These are phyloP conservation scores for Gossypium turneri DNA, from an alignment of 345 rosid genomes.

Conservation along the genomic window DNA sequence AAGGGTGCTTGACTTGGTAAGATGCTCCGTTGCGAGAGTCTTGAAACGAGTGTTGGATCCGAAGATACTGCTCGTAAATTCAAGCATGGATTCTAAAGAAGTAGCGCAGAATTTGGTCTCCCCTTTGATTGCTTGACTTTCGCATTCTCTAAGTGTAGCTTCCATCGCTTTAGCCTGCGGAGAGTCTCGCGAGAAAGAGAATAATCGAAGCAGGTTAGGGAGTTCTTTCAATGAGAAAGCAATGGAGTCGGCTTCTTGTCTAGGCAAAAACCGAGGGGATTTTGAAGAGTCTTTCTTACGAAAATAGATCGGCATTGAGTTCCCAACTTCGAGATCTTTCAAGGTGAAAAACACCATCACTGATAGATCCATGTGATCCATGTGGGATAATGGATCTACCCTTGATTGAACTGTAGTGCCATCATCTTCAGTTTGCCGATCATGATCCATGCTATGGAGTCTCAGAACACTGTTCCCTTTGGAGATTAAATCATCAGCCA, in stretches of 20 bases:
- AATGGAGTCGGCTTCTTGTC: conserved; percentile 34
- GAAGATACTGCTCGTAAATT: conserved; percentile 23
- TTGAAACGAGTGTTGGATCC: conserved; percentile 18
- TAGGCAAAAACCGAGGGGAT: conserved; percentile 31
- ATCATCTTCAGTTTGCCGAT: neutral
- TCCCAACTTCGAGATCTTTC: conserved; percentile 32
- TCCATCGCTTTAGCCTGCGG: conserved; percentile 44
- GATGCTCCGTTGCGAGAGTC: conserved; percentile 22
- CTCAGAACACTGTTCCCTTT: conserved; percentile 3
- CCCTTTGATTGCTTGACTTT: conserved; percentile 27
- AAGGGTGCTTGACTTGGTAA: conserved; percentile 11
- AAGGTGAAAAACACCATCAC: conserved; percentile 38
- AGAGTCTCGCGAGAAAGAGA: conserved; percentile 29
- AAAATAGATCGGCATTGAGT: conserved; percentile 27
- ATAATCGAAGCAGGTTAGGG: conserved; percentile 30
- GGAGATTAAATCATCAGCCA: neutral
- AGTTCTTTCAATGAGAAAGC: conserved; percentile 32
- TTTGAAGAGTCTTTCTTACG: conserved; percentile 26
- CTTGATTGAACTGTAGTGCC: neutral
- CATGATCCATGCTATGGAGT: conserved; percentile 10
- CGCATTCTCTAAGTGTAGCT: conserved; percentile 33
- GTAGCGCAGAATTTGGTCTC: conserved; percentile 45
- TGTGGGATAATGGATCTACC: neutral
- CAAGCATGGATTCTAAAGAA: conserved; percentile 49
- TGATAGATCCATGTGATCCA: conserved; percentile 28